Base-by-base conservation (phyloP, 202 grass and related monocot genomes). In the Setaria viridis region DNA sequence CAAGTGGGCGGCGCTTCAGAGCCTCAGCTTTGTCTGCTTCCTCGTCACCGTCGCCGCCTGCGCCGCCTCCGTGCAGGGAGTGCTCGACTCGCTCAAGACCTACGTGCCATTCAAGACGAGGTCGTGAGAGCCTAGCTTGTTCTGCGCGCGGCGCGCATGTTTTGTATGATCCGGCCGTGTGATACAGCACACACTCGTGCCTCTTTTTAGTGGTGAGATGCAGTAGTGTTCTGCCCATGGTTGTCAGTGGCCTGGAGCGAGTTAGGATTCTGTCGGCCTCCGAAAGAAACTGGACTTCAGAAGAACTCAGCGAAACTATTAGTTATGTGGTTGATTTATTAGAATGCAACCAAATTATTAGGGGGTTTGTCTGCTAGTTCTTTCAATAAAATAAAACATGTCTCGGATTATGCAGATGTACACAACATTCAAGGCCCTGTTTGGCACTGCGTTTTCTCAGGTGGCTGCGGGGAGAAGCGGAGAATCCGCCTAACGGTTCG, bases 21-120 rank as follows among this genome's bases (percentile, higher is more conserved):
- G 87, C 85, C 90, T 95, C 62, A 98, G 93, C 90, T 89, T 84
- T 74, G 70, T 98, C 58, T 98, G 95, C 88, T 93, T 98, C 86
- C 82, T 98, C 73, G 71, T 98, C 88, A 93, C 89, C n/a, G 17
- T 78, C 16, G 82, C 89, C 32, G 86, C 93, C 6, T 87, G 89
- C 70, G 84, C 75, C 42, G 87, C 89, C 12, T 95, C 95, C 66
- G 83, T 95, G 34, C 77, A 93, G 76, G 92, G 95, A 55, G 87
- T 98, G 67, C 71, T 79, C 17, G 55, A 93, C 68, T 81, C 92
- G 54, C 87, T 97, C 68, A 85, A 88, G 48, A 81, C 77, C 17
- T 92, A 94, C 70, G 84, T 77, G 37, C 94, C 94, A 0, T 97
- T 97, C 77, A 76, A 78, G 21, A 92, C 88, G 32, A 89, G 70